Percentiles rank a stretch among this genome's conserved stretches.
These are phyloP conservation scores for Lentinula boryana DNA, from an alignment of 768 basidiomycete genomes.

Conservation along the genomic window DNA sequence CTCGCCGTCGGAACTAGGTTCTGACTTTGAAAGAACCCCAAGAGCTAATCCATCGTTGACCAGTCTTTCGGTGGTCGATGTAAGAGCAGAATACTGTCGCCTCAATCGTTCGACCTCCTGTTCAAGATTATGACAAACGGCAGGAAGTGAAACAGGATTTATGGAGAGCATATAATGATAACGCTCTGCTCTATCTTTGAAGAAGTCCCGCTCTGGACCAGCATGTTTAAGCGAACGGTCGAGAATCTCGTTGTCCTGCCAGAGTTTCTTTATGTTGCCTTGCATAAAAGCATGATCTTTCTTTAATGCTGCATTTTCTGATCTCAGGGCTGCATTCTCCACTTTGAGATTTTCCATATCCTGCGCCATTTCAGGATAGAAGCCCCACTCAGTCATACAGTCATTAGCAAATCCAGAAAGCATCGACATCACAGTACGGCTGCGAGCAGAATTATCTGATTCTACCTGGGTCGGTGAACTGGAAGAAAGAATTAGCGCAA, in stretches of 20 bases:
- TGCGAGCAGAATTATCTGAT: neutral
- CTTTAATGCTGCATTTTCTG: neutral
- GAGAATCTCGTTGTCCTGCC: slow-evolving; percentile 1
- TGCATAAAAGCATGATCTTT: neutral
- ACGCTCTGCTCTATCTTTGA: neutral
- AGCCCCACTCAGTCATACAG: neutral
- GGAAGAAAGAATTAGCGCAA: neutral
- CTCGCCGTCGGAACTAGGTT: neutral
- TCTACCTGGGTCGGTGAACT: neutral
- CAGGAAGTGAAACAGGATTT: neutral
- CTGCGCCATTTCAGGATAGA: neutral
- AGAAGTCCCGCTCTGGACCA: neutral
- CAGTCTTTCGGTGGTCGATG: neutral
- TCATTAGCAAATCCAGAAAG: neutral
- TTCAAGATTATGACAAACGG: neutral
- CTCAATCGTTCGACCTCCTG: neutral
- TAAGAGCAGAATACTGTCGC: neutral
- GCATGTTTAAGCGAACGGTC: neutral
- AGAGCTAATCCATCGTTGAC: neutral
- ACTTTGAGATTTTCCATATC: neutral
- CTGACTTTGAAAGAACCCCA: neutral
- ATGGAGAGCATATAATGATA: neutral
- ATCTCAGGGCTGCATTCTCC: neutral
- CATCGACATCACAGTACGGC: neutral
- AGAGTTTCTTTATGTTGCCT: neutral